Conservation (phyloP, 345 rosid genomes). For the Citrus sinensis region DVS_A1.0 CM039167.1:6675501-6676000, state of each 20-base stretch:
- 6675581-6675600: not conserved
- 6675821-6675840: not conserved
- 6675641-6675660: not conserved
- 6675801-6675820: constrained; percentile 4
- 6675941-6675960: not conserved
- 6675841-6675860: not conserved
- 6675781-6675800: not conserved
- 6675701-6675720: not conserved
- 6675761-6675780: constrained; percentile 1
- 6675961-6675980: constrained; percentile 18
- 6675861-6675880: not conserved
- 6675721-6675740: not conserved
- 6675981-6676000: constrained; percentile 23
- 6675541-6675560: constrained; percentile 1
- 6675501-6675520: not conserved
- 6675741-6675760: not conserved
- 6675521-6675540: not conserved
- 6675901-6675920: not conserved
- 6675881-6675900: not conserved
- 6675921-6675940: constrained; percentile 9
- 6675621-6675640: not conserved
- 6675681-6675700: not conserved
- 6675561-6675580: not conserved
- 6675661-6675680: too few species aligned
- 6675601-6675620: not conserved